These are phyloP conservation scores for Akanthomyces lecanii DNA, from an alignment of 2,329 filamentous ascomycete genomes.

Conservation along the genomic window DNA sequence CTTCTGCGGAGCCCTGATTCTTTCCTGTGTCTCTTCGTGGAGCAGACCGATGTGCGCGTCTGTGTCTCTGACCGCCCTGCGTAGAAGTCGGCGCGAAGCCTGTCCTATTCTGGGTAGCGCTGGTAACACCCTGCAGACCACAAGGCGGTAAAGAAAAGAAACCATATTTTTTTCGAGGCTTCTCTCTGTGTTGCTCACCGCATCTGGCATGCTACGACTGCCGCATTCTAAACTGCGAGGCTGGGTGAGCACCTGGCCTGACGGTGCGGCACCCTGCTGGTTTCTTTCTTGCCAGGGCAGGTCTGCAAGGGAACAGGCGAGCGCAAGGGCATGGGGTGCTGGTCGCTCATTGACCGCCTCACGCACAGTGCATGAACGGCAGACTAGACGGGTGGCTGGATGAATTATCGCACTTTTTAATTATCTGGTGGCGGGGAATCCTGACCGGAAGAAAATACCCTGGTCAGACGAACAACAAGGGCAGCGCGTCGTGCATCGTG, in stretches of 20 bases:
- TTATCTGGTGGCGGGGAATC: slow-evolving; percentile 9
- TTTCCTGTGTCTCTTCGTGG: slow-evolving; percentile 7
- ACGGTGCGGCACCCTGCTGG: neutral
- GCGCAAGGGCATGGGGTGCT: slow-evolving; percentile 1
- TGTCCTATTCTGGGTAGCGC: slow-evolving; percentile 1
- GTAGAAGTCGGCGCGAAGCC: neutral
- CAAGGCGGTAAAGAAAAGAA: slow-evolving; percentile 8
- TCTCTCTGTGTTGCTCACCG: slow-evolving; percentile 1
- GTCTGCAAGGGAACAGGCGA: neutral
- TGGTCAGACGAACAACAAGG: slow-evolving; percentile 2
- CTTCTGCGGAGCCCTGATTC: neutral
- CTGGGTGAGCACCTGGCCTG: neutral
- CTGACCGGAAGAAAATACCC: neutral
- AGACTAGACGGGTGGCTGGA: slow-evolving; percentile 10
- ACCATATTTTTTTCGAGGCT: neutral
- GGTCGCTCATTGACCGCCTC: slow-evolving; percentile 15
- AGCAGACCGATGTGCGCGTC: neutral
- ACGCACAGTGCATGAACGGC: slow-evolving; percentile 14
- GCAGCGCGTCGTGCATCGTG: slow-evolving; percentile 3
- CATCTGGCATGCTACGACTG: neutral
- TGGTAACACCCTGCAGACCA: slow-evolving; percentile 3
- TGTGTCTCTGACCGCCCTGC: slow-evolving; percentile 8
- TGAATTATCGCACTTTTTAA: slow-evolving; percentile 1
- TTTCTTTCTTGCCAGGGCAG: neutral
- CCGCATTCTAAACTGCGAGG: slow-evolving; percentile 6